These are phyloP conservation scores for Plectosphaerella plurivora DNA, from an alignment of 2,329 filamentous ascomycete genomes.

Conservation along the genomic window DNA sequence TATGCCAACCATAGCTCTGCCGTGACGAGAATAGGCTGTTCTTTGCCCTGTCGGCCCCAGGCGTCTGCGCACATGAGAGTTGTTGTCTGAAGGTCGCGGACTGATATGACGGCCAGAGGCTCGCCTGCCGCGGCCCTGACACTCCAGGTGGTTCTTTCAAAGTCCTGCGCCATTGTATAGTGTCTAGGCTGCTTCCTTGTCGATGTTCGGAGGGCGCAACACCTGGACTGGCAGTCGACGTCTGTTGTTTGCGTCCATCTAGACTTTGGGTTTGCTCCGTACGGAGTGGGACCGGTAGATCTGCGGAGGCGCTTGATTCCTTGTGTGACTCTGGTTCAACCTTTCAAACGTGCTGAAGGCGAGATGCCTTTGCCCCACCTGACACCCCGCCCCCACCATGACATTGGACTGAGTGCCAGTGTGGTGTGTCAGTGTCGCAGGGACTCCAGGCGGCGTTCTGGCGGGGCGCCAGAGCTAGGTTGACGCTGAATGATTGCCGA, in stretches of 20 bases:
- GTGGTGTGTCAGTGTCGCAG: neutral
- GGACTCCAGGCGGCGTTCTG: neutral
- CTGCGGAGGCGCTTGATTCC: too few species aligned
- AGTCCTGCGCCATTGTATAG: neutral
- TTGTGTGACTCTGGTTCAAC: too few species aligned
- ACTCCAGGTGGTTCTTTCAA: conserved; percentile 21
- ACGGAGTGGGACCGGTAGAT: too few species aligned
- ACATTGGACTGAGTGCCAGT: neutral
- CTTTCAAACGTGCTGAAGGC: too few species aligned
- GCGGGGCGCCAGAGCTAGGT: too few species aligned
- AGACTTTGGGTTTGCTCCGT: too few species aligned
- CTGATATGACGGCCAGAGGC: conserved; percentile 49
- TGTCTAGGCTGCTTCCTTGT: too few species aligned
- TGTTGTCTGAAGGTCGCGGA: conserved; percentile 57
- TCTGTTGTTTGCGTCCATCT: too few species aligned
- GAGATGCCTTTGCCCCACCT: neutral
- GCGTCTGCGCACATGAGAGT: conserved; percentile 59
- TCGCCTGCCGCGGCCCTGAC: conserved; percentile 35
- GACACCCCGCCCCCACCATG: conserved; percentile 9
- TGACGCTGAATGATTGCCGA: too few species aligned
- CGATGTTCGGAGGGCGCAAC: too few species aligned
- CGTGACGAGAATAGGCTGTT: conserved; percentile 60
- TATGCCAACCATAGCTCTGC: conserved; percentile 51
- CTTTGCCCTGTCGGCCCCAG: conserved; percentile 56
- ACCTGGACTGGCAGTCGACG: too few species aligned